Conservation (phyloP, 2,329 filamentous ascomycete species). For the Madurella fahalii region DNA sequence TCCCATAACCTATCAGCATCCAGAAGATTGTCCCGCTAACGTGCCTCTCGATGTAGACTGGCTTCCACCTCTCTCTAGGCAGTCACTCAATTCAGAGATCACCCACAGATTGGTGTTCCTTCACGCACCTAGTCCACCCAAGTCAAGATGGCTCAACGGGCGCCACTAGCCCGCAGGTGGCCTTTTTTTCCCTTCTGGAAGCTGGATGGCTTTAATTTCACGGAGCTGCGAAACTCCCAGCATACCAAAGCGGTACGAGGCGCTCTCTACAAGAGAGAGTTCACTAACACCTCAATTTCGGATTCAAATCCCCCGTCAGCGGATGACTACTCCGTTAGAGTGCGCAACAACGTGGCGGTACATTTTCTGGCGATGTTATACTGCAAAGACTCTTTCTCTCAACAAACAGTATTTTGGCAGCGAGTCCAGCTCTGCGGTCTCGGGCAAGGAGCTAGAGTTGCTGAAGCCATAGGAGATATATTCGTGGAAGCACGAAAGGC, state of each 20-base stretch:
- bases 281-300: not conserved
- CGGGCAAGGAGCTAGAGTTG: not conserved
- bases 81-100: too few species aligned
- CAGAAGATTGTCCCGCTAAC: too few species aligned
- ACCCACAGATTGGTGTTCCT: too few species aligned
- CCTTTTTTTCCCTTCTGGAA: not conserved
- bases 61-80: too few species aligned
- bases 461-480: not conserved
- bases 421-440: not conserved
- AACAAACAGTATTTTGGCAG: not conserved
- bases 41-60: too few species aligned
- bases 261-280: not conserved
- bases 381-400: not conserved
- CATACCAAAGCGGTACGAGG: not conserved
- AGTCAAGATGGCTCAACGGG: too few species aligned
- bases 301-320: not conserved
- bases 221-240: not conserved
- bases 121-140: too few species aligned
- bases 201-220: constrained; percentile 7
- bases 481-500: not conserved
- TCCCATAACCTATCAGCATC: too few species aligned
- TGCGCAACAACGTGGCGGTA: constrained; percentile 3
- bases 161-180: too few species aligned
- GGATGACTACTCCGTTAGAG: constrained; percentile 11
- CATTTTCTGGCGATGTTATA: not conserved